These are phyloP conservation scores for Zygoascus flipseniorum DNA, from an alignment of 805 yeast genomes.

Conservation along the genomic window DNA sequence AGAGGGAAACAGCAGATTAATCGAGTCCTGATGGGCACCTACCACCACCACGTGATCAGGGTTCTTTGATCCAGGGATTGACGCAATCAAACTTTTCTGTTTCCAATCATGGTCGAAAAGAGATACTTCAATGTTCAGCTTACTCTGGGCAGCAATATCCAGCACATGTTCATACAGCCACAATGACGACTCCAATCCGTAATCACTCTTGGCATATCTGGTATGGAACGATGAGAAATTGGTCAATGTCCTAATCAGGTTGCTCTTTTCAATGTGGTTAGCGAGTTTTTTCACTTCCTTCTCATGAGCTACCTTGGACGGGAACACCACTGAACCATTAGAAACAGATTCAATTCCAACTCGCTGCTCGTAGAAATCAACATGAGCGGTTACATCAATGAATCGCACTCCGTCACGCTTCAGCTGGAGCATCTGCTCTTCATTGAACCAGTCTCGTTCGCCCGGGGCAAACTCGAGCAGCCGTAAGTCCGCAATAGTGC, in stretches of 20 bases:
- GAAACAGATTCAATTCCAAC: conserved; percentile 1
- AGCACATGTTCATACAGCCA: conserved; percentile 53
- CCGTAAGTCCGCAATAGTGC: background rate
- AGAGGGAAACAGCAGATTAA: conserved; percentile 63
- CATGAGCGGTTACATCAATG: conserved; percentile 54
- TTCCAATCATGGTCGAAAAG: conserved; percentile 65
- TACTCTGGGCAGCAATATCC: conserved; percentile 28
- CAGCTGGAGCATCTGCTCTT: conserved; percentile 37
- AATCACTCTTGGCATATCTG: conserved; percentile 63
- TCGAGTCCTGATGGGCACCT: conserved; percentile 87
- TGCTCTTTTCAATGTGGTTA: conserved; percentile 36
- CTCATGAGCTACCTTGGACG: conserved; percentile 34
- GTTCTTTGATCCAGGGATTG: conserved; percentile 33
- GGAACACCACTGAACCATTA: conserved; percentile 39
- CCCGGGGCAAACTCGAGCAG: conserved; percentile 9
- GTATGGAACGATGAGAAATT: conserved; percentile 62
- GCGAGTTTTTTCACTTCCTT: conserved; percentile 36
- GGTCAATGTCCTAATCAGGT: conserved; percentile 47
- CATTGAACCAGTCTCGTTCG: conserved; percentile 25
- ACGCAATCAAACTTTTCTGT: conserved; percentile 68
- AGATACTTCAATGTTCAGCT: conserved; percentile 32
- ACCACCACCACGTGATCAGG: conserved; percentile 53
- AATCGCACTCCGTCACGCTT: conserved; percentile 42
- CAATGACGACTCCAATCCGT: conserved; percentile 61
- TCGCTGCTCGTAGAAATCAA: conserved; percentile 8